phyloP scores from a whole-genome alignment of 805 yeast species.

The Myxozyma udenii region DNA sequence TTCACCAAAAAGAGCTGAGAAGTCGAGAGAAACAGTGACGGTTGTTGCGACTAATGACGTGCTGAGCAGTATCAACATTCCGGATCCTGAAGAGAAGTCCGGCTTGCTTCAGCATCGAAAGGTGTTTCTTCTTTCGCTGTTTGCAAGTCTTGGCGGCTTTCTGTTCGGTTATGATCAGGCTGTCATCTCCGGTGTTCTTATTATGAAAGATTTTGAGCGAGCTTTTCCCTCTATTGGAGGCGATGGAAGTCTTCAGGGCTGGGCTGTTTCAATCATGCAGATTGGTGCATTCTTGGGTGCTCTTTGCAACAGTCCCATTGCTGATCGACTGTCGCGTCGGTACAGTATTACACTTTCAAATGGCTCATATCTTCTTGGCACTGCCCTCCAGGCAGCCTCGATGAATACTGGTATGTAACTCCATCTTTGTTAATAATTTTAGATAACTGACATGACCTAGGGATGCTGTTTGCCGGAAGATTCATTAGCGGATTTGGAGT shows the following conservation, averaged over 20 bases:
- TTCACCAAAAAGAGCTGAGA: no score
- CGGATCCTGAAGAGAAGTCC: no score
- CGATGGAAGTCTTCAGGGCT: conserved; percentile 26
- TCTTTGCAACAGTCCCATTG: conserved; percentile 21
- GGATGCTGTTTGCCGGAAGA: conserved; percentile 48
- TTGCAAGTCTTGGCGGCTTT: conserved; percentile 36
- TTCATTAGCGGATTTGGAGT: conserved; percentile 53
- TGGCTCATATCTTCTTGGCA: conserved; percentile 21
- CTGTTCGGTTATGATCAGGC: conserved; percentile 37
- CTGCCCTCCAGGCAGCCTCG: conserved; percentile 25
- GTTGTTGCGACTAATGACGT: no score
- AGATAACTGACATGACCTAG: conserved; percentile 9
- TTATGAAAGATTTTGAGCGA: conserved; percentile 30
- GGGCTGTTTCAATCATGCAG: conserved; percentile 28
- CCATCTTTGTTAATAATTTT: no score
- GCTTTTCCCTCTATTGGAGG: conserved; percentile 24
- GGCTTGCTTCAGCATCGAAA: conserved; percentile 30
- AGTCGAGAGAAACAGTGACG: no score
- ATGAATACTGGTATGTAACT: conserved; percentile 6
- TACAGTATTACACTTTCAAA: conserved; percentile 24
- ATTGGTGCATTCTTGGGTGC: conserved; percentile 31
- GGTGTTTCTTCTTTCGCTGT: conserved; percentile 31
- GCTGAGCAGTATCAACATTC: no score
- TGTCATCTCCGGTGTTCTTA: conserved; percentile 33
- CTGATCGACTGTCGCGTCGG: conserved; percentile 27